phyloP scores from a whole-genome alignment of 75 land plant species.

The Cunninghamia lanceolata region DNA sequence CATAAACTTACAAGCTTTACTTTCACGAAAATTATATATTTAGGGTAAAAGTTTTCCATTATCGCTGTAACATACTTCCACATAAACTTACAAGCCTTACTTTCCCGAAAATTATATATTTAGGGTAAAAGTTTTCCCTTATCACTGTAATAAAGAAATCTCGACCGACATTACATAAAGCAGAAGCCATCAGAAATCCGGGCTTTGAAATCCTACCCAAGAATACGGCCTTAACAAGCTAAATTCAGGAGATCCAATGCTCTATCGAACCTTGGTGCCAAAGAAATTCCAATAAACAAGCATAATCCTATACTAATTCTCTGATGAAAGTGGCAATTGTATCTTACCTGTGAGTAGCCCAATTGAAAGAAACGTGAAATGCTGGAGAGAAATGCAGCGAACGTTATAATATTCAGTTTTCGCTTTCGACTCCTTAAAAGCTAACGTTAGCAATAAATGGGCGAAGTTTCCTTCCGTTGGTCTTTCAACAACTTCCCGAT shows the following conservation, averaged over 20 bases:
- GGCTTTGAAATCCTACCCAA: background rate
- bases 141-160: background rate
- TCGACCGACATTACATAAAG: no score
- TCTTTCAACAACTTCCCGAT: background rate
- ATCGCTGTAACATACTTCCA: background rate
- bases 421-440: background rate
- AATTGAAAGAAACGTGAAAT: background rate
- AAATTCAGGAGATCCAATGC: background rate
- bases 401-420: background rate
- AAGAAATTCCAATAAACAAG: background rate
- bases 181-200: background rate
- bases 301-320: background rate
- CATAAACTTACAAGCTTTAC: no score
- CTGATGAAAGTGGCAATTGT: background rate
- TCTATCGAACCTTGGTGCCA: background rate
- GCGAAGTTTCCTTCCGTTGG: background rate
- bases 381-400: background rate
- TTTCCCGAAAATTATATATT: no score
- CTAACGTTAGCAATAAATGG: background rate
- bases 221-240: background rate
- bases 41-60: background rate
- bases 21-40: background rate
- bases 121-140: background rate
- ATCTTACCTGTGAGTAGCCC: no score
- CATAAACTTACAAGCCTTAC: no score